Base-by-base conservation (phyloP, 192 early-diverging fungal genomes). In the Coemansia furcata region DNA sequence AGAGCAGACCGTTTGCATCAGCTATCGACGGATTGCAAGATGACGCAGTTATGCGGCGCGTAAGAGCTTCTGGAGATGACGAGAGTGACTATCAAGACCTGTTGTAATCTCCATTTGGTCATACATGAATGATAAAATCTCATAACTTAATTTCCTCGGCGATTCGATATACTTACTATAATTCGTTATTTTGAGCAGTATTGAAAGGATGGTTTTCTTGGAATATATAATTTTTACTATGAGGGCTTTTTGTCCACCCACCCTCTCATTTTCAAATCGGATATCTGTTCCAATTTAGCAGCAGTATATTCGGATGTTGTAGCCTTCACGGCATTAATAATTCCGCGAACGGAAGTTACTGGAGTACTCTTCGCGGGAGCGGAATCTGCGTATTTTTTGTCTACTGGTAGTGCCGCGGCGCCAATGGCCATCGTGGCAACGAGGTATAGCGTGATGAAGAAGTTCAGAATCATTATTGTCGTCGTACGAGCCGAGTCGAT, bases 21-120 rank as follows among this genome's bases (percentile, higher is more conserved):
- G 38, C 63, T 0, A 39, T 67, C 26, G 38, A 63, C 15, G 55
- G 63, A 9, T 43, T 72, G 21, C 57, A 69, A n/a, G 67, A 72
- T 39, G 75, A 78, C 33, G 63, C 35, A n/a, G 63, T 78, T 3
- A 63, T 63, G 1, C 63, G 70, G 14, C 69, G 67, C 2, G 67
- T 71, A 32, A 60, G 67, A 32, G 63, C 62, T 1, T 59, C 55
- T 46, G 58, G 47, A 10, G 63, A 69, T 47, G 40, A 33, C 11
- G n/a, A 65, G 10, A 68, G 50, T 58, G 49, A 52, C 49, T 52
- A 29, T 9, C 49, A 52, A 1, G 21, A 52, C 26, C 11, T 52
- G 26, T 3, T 52, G 10, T 52, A 11, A 29, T 52, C 3, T 9
- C n/a, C n/a, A 10, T 52, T 30, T 10, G 23, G 23, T 26, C 11